Conservation (phyloP, 2,329 filamentous ascomycete species). For the Trichoderma hamatum region DNA sequence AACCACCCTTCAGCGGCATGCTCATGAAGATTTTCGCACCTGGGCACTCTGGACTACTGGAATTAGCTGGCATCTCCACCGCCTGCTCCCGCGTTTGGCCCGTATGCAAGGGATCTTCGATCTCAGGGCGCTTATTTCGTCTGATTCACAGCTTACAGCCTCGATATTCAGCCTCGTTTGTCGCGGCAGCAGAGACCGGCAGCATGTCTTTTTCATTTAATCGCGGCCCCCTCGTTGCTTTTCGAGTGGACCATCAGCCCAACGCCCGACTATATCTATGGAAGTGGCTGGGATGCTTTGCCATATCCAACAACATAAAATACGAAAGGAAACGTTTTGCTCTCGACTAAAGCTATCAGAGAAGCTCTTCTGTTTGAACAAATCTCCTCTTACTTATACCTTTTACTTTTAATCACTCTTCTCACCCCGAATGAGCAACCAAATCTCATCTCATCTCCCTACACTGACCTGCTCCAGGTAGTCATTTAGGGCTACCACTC, state of each 20-base stretch:
- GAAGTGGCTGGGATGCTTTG: background rate
- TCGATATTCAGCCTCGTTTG: constrained; percentile 21
- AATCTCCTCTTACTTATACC: background rate
- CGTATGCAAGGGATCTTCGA: constrained; percentile 7
- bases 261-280: constrained; percentile 3
- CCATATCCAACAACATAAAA: background rate
- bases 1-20: background rate
- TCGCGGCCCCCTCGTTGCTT: constrained; percentile 19
- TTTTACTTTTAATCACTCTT: background rate
- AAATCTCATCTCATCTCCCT: background rate
- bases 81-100: background rate
- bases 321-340: background rate
- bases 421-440: background rate
- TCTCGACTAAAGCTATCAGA: background rate
- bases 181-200: background rate
- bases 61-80: constrained; percentile 7
- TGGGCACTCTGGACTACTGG: background rate
- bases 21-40: background rate
- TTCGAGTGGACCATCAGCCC: constrained; percentile 8
- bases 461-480: background rate
- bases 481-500: background rate
- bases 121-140: constrained; percentile 18
- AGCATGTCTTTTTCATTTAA: constrained; percentile 11
- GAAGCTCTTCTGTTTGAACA: background rate
- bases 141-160: constrained; percentile 10